Evolutionary conservation across 1,284 basidiomycete genomes (phyloP), one percentile per base, ranked within the genome.

Genomic region (Moesziomyces parantarcticus): DNA sequence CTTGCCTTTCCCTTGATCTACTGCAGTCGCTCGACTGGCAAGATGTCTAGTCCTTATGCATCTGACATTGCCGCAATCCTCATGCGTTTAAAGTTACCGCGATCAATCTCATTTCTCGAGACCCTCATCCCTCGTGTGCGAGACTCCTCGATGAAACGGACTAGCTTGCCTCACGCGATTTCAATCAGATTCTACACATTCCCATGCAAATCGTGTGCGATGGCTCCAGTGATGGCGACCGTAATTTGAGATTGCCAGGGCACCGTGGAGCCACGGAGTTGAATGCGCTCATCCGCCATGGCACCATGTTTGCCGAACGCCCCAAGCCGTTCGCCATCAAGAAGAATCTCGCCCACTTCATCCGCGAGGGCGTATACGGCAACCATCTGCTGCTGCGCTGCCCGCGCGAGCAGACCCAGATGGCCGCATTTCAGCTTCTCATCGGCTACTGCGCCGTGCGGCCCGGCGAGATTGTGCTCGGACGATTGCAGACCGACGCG

Each of bases 1-100:
- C 47, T 42, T 54, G 40, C 36, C 14, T 21, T 22, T 22, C n/a
- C 20, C n/a, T 13, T 41, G 16, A 6, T 14, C 18, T 21, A 10
- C 41, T 20, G 34, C 52, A 48, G 45, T 49, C 55, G 45, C 50
- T 49, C 29, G 46, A 49, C 26, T 50, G 47, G 55, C 46, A 57
- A n/a, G 50, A 49, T 39, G 42, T 57, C 20, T 50, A 42, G 22
- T 22, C 8, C 39, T 11, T 13, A 13, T 32, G 29, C 29, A 32
- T 32, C 10, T 32, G 29, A 32, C 29, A 11, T 32, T 32, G 13
- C 29, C 29, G 29, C 29, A 13, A 32, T 32, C 29, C 39, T 11
- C 7, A 13, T 32, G 29, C 29, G 13, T 32, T 10, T 32, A 13
- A 32, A 9, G 10, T 32, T 32, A 32, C 29, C 29, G 29, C 29